Evolutionary conservation across 352 stramenopile genomes (phyloP), one percentile per base, ranked within the genome.

Genomic region (Bremia lactucae): DNA sequence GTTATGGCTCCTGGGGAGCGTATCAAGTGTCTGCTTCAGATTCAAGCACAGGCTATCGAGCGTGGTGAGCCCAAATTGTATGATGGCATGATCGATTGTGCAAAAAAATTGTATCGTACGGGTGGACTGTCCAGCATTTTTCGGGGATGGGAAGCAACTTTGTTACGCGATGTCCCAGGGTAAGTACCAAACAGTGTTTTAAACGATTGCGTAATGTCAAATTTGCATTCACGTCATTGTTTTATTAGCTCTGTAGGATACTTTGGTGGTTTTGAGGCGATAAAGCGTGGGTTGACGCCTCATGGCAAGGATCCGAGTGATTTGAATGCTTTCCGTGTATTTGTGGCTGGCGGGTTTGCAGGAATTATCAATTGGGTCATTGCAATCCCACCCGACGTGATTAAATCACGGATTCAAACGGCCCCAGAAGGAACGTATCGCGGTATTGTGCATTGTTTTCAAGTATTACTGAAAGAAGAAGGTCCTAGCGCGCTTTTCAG

Each of bases 351-450:
- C 57, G 95, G 95, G 37, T 84, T 97, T 41, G 94, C 93, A 11
- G 83, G 83, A 67, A 86, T 88, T 52, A 80, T 96, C 54, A 97
- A 95, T 66, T 98, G 95, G 95, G 69, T 71, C 23, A 84, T 98
- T 14, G 78, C 82, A 16, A 98, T 98, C 45, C 94, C 94, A 19
- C 70, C 91, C 1, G 95, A 98, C 70, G 88, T 97, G 25, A 68
- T 98, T 55, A 98, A 98, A 72, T 97, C 81, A 31, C 76, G 94
- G 55, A 97, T 94, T 60, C 95, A 98, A 68, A 96, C 93, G 0
- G 93, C 93, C 11, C 89, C 93, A 10, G 93, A 97, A 33, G 94
- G 94, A 24, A 97, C 77, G 36, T 98, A 98, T 67, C 82, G 65
- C 19, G 86, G 89, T 33, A 76, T 98, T 21, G 31, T 68, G 36